Evolutionary conservation across 116 monocot genomes (phyloP).

Genomic region (Cymodocea nodosa): DNA sequence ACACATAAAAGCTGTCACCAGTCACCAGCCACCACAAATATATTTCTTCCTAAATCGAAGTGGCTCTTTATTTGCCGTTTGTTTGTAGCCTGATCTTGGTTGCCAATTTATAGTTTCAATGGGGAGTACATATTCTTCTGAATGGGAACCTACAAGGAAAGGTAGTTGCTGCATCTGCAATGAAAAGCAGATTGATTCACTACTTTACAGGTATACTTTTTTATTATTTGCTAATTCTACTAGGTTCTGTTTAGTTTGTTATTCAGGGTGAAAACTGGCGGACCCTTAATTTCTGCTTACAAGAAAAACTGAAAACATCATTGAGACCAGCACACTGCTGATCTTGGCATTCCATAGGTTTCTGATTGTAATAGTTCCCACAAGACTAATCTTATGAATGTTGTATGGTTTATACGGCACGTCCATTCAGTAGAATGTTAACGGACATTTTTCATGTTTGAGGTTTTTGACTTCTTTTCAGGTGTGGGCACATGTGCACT

Average conservation of each 20-base stretch:
- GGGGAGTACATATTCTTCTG: slow-evolving; percentile 29
- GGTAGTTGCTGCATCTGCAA: slow-evolving; percentile 78
- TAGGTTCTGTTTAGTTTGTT: not conserved
- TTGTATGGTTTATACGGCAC: not conserved
- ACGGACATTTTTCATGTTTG: not conserved
- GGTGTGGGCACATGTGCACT: slow-evolving; percentile 98
- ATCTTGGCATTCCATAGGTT: too few relatives aligned
- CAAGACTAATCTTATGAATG: not conserved
- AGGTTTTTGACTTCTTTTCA: slow-evolving; percentile 9
- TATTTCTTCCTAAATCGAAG: not conserved
- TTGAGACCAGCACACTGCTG: too few relatives aligned
- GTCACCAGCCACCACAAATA: not conserved
- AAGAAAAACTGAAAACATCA: too few relatives aligned
- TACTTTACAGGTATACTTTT: slow-evolving; percentile 68
- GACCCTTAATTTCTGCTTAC: too few relatives aligned
- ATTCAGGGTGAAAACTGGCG: not conserved
- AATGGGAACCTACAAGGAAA: slow-evolving; percentile 75
- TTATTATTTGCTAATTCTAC: not conserved
- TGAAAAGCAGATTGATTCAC: slow-evolving; percentile 77
- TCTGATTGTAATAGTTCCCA: too few relatives aligned
- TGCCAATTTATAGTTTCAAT: slow-evolving; percentile 3
- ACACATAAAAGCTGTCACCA: not conserved
- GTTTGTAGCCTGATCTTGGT: not conserved
- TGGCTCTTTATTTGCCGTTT: not conserved
- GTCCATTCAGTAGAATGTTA: not conserved